phyloP scores from a whole-genome alignment of 371 early-diverging fungal species.

The Caulochytrium protostelioides region DNA sequence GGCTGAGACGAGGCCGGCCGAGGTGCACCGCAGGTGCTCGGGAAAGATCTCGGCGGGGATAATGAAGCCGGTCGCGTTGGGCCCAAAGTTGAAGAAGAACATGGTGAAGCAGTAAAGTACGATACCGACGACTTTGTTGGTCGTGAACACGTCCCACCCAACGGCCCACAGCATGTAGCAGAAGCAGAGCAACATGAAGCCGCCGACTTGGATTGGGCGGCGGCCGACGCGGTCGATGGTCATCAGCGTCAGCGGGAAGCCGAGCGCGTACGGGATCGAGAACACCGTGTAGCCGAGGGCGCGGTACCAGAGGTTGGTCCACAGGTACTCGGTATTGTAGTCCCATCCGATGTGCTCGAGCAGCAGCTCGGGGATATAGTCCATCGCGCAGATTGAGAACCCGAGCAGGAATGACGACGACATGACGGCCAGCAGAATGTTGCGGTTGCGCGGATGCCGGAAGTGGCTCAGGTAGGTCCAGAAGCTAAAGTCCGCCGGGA shows the following conservation, averaged over 20 bases:
- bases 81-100: constrained; percentile 80
- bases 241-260: too few species aligned
- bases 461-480: too few species aligned
- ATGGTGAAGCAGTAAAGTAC: background rate
- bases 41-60: constrained; percentile 74
- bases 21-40: too few species aligned
- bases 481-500: too few species aligned
- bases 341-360: too few species aligned
- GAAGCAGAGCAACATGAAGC: constrained; percentile 41
- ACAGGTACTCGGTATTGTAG: constrained; percentile 15
- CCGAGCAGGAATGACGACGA: too few species aligned
- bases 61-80: constrained; percentile 71
- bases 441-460: too few species aligned
- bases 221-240: constrained; percentile 58
- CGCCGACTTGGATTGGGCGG: constrained; percentile 53
- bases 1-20: too few species aligned
- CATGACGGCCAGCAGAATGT: too few species aligned
- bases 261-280: too few species aligned
- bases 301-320: constrained; percentile 13
- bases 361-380: too few species aligned
- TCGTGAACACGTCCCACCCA: constrained; percentile 32
- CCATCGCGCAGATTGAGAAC: too few species aligned
- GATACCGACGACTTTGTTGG: constrained; percentile 6
- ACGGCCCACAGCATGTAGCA: background rate
- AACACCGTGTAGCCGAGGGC: constrained; percentile 62